Percentiles rank a stretch among this genome's conserved stretches.
These are phyloP conservation scores for Ustilago cynodontis DNA, from an alignment of 1,284 basidiomycete species.

Conservation along the genomic window DNA sequence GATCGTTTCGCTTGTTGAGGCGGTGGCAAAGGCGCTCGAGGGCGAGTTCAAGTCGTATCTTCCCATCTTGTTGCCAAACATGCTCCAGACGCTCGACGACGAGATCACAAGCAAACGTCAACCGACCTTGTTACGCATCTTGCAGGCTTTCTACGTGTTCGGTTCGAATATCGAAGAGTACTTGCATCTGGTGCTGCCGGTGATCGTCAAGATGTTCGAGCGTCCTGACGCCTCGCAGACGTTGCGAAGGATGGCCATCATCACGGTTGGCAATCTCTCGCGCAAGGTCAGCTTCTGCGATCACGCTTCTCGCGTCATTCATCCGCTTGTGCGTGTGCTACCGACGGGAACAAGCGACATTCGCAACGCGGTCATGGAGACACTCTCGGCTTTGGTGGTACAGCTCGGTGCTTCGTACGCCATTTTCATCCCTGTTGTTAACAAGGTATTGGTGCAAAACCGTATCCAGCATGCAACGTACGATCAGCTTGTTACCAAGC, in stretches of 20 bases:
- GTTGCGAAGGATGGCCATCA: conserved; percentile 88
- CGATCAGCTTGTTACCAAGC: conserved; percentile 86
- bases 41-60: conserved; percentile 98
- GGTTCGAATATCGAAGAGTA: conserved; percentile 98
- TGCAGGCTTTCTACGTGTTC: conserved; percentile 92
- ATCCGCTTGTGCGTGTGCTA: conserved; percentile 90
- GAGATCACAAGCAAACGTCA: conserved; percentile 71
- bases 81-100: conserved; percentile 81
- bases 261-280: conserved; percentile 90
- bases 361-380: conserved; percentile 89
- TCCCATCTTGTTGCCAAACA: conserved; percentile 89
- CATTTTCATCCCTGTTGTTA: conserved; percentile 95
- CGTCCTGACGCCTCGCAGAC: conserved; percentile 80
- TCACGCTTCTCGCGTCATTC: conserved; percentile 95
- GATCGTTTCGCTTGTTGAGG: conserved; percentile 92
- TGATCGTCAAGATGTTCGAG: conserved; percentile 93
- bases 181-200: conserved; percentile 93
- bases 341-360: conserved; percentile 83
- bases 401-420: conserved; percentile 97
- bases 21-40: conserved; percentile 93
- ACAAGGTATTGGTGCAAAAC: conserved; percentile 85
- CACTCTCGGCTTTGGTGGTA: conserved; percentile 88
- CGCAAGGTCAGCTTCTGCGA: conserved; percentile 98
- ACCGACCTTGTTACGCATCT: conserved; percentile 86
- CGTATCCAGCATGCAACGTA: conserved; percentile 87